phyloP scores from a whole-genome alignment of 2,329 filamentous ascomycete species.

The Penicillium sp. region DNA sequence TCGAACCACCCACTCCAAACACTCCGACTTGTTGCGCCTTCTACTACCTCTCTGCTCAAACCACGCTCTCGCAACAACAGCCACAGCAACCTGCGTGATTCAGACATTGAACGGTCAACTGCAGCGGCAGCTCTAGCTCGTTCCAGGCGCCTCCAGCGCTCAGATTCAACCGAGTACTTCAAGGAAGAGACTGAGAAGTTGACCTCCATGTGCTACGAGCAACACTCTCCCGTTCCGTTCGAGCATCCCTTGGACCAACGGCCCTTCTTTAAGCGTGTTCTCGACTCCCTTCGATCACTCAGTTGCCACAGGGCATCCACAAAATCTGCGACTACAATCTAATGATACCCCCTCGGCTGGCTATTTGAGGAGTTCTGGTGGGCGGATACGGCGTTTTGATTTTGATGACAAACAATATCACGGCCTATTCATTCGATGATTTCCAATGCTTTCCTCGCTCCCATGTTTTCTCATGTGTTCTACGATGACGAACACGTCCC shows the following conservation, averaged over 20 bases:
- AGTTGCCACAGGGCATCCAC: constrained; percentile 24
- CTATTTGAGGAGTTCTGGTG: constrained; percentile 17
- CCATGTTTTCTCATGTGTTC: constrained; percentile 13
- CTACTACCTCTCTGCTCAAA: constrained; percentile 36
- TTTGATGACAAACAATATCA: background rate
- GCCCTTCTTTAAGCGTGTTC: constrained; percentile 24
- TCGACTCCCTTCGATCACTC: constrained; percentile 25
- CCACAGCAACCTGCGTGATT: constrained; percentile 24
- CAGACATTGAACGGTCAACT: constrained; percentile 38
- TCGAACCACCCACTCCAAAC: constrained; percentile 30
- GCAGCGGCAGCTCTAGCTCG: constrained; percentile 42
- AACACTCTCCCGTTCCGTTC: constrained; percentile 28
- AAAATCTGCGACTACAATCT: constrained; percentile 22
- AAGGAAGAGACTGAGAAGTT: constrained; percentile 32
- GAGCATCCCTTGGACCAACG: constrained; percentile 17
- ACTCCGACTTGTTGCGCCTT: constrained; percentile 40
- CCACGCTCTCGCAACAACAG: constrained; percentile 30
- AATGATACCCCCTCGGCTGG: constrained; percentile 3
- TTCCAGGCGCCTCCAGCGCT: constrained; percentile 35
- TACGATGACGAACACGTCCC: constrained; percentile 16
- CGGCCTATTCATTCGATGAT: constrained; percentile 15
- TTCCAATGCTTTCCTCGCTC: constrained; percentile 1
- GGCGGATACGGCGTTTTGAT: constrained; percentile 11
- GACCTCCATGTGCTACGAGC: constrained; percentile 36
- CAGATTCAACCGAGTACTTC: constrained; percentile 29